Evolutionary conservation across 805 yeast genomes (phyloP).

Genomic region (Candida incommunis): DNA sequence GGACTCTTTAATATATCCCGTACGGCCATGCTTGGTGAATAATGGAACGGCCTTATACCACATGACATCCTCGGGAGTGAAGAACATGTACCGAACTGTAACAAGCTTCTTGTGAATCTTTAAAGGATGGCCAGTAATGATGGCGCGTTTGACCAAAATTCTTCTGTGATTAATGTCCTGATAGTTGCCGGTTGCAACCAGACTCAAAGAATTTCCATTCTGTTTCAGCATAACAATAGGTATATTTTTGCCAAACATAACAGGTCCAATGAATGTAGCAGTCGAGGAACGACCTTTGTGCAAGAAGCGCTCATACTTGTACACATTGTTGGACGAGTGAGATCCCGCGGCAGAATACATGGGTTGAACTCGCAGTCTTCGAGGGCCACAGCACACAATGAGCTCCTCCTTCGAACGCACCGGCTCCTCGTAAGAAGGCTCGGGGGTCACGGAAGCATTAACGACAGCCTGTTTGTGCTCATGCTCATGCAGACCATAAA

Average conservation of each 20-base stretch:
- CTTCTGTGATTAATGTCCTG: constrained; percentile 75
- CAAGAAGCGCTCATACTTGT: constrained; percentile 70
- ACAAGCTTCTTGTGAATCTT: constrained; percentile 88
- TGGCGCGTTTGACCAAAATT: constrained; percentile 73
- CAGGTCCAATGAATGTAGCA: constrained; percentile 84
- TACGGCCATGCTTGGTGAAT: constrained; percentile 83
- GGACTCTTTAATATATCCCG: constrained; percentile 88
- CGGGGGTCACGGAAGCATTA: constrained; percentile 67
- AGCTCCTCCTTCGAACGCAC: constrained; percentile 70
- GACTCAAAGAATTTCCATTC: constrained; percentile 20
- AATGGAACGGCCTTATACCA: constrained; percentile 86
- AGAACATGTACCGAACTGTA: constrained; percentile 94
- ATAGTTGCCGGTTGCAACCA: constrained; percentile 85
- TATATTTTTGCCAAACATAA: constrained; percentile 56
- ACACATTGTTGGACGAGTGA: constrained; percentile 69
- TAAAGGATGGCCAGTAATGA: constrained; percentile 87
- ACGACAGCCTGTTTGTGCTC: constrained; percentile 80
- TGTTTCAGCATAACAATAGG: constrained; percentile 72
- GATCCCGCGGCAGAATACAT: constrained; percentile 60
- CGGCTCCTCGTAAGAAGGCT: constrained; percentile 84
- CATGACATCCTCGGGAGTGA: constrained; percentile 75
- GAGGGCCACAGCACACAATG: constrained; percentile 84
- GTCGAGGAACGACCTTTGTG: constrained; percentile 63
- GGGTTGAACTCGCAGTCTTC: constrained; percentile 75
- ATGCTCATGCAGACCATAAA: constrained; percentile 66